A percentile compares a stretch with the other conserved stretches of the same genome.
Evolutionary conservation across 495 filamentous ascomycete genomes (phyloP).

Genomic region (Staphylotrichum tortipilum): DNA sequence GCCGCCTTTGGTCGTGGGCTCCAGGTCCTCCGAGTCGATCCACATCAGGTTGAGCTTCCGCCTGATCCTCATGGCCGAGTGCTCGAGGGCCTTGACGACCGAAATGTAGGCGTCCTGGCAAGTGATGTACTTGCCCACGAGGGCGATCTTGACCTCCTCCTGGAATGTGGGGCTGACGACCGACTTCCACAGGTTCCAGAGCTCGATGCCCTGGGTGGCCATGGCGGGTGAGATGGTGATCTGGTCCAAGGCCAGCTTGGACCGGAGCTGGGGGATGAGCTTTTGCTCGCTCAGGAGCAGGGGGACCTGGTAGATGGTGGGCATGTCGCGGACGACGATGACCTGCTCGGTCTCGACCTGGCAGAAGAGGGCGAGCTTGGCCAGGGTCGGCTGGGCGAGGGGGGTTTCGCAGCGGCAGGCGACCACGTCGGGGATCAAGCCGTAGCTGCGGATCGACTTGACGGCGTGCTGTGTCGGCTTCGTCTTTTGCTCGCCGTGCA

Average conservation of each 20-base stretch:
- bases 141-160: constrained; percentile 66
- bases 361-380: constrained; percentile 83
- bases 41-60: constrained; percentile 72
- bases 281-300: constrained; percentile 76
- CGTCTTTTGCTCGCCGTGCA: constrained; percentile 81
- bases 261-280: constrained; percentile 52
- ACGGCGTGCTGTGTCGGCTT: constrained; percentile 94
- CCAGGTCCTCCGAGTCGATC: constrained; percentile 79
- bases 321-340: constrained; percentile 74
- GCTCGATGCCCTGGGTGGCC: constrained; percentile 47
- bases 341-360: constrained; percentile 76
- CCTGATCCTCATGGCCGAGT: constrained; percentile 77
- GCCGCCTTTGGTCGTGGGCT: constrained; percentile 45
- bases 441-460: constrained; percentile 67
- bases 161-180: constrained; percentile 43
- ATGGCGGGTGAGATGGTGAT: constrained; percentile 38
- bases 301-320: constrained; percentile 85
- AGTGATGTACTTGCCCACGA: constrained; percentile 86
- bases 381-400: constrained; percentile 62
- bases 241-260: constrained; percentile 51
- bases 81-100: constrained; percentile 79
- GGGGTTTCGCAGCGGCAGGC: constrained; percentile 79
- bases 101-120: constrained; percentile 73
- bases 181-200: constrained; percentile 68
- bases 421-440: constrained; percentile 76